Evolutionary conservation across 2,329 filamentous ascomycete species (phyloP), one percentile per base, ranked within the genome.

Genomic region (Talaromyces sp.): DNA sequence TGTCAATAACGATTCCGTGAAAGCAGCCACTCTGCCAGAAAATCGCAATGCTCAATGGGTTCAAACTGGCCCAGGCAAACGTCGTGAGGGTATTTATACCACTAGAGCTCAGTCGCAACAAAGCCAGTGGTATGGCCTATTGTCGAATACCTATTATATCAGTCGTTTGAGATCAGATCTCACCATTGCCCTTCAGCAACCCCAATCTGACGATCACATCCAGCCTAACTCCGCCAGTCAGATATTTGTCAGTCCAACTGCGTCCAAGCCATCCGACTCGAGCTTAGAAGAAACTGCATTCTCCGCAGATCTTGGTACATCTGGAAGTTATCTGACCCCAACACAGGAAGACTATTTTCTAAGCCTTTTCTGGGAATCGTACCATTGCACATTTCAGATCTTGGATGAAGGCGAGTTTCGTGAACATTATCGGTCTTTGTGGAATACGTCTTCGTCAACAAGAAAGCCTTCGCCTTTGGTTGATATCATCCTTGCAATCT

Each of bases 401-500:
- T 65, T 84, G 3, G 76, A 83, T 22, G 80, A 82, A 65, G 65
- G 69, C 3, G 78, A 80, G 39, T 83, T 84, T 65, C 77, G 74
- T 58, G 73, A 73, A 9, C 76, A 83, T 63, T 82, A 83, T 65
- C 71, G 75, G 7, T 80, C 78, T 0, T 71, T 83, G 8, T 82
- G 79, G 77, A 70, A 50, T 2, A 65, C 68, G 10, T 67, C 66
- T 6, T 65, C 63, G 19, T 66, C 67, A 2, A 52, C 65, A 7
- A 75, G 83, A 7, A 78, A 78, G 62, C 74, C 79, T 2, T 85
- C 83, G 2, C 78, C 83, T 1, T 74, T 85, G 0, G 81, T 83
- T 0, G 84, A 85, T 65, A 84, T 85, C 27, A 72, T 85, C 39
- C 70, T 85, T 16, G 83, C 83, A 0, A 64, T 85, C 10, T 82